Conservation (phyloP, 805 yeast species). For the Candida boleticola region DNA sequence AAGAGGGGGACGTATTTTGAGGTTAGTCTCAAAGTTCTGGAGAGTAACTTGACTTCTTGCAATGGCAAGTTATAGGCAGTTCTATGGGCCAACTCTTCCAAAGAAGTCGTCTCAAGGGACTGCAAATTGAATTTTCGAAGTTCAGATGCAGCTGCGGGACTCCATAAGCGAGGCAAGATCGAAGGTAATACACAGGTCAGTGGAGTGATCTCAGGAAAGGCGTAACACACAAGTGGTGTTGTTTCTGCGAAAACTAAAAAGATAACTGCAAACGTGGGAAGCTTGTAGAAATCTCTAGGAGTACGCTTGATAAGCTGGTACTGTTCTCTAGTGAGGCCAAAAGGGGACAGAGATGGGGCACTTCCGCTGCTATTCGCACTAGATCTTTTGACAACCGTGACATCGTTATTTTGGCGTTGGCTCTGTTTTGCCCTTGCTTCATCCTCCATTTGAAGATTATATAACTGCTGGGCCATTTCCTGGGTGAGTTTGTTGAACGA, state of each 20-base stretch:
- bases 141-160: constrained; percentile 12
- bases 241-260: constrained; percentile 51
- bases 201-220: constrained; percentile 55
- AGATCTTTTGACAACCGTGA: constrained; percentile 9
- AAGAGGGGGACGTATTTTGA: constrained; percentile 39
- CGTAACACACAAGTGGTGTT: constrained; percentile 52
- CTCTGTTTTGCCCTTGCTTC: constrained; percentile 17
- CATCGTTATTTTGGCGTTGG: constrained; percentile 8
- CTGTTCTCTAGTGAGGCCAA: constrained; percentile 47
- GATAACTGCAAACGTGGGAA: constrained; percentile 52
- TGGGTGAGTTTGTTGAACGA: constrained; percentile 34
- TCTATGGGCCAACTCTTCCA: constrained; percentile 27
- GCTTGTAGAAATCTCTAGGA: constrained; percentile 46
- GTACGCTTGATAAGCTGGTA: constrained; percentile 53
- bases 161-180: constrained; percentile 38
- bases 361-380: background rate
- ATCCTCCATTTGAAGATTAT: constrained; percentile 36
- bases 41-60: constrained; percentile 34
- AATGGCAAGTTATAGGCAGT: constrained; percentile 49
- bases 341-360: constrained; percentile 5
- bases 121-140: constrained; percentile 11
- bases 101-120: constrained; percentile 5
- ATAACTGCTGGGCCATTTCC: constrained; percentile 33
- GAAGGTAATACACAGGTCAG: constrained; percentile 56
- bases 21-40: constrained; percentile 35